Base-by-base conservation (phyloP, 163 green algal genomes). In the Scenedesmus sp. region DNA sequence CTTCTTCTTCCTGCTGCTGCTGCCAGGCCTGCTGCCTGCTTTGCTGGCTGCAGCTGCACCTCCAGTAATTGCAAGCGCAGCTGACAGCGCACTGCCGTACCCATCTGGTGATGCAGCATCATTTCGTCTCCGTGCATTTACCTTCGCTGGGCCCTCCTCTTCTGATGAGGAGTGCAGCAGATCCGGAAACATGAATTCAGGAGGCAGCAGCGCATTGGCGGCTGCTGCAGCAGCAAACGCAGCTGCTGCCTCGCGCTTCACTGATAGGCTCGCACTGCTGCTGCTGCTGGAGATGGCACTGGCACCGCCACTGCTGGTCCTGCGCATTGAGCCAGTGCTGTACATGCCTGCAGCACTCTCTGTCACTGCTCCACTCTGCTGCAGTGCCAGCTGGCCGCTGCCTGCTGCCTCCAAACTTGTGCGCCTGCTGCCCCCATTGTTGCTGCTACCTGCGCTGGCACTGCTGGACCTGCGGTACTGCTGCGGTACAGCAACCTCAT, bases 141-240 rank as follows among this genome's bases (percentile, higher is more conserved):
- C 15, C 1, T 26, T 62, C 12, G 34, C 77, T 62, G 77, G 12
- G 3, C 10, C 86, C n/a, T 88, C 84, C 20, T 85, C 87, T 4
- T 85, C 73, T 23, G 87, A 77, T 52, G 70, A 91, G 13, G 70
- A 84, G 56, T 66, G 20, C 20, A 91, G 20, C 62, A 91, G 46
- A 26, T 91, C 87, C 7, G 87, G 57, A 1, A 91, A 54, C 2
- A 59, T 57, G 20, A 87, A 66, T 18, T 79, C 7, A 52, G 70
- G 70, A 8, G 87, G 87, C 59, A 54, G 87, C 87, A 91, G 76
- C 13, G 87, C 74, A 52, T 86, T 23, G 10, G 74, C 76, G 56
- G 87, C 87, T 23, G 76, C 76, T 15, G 87, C 76, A 15, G 87
- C 87, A 26, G 87, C 87, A 91, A 91, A 91, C 1, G 87, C 76